Percentiles rank a stretch among this genome's conserved stretches.
phyloP scores from a whole-genome alignment of 2,329 filamentous ascomycete genomes.

The Mycocentrospora acerina region DNA sequence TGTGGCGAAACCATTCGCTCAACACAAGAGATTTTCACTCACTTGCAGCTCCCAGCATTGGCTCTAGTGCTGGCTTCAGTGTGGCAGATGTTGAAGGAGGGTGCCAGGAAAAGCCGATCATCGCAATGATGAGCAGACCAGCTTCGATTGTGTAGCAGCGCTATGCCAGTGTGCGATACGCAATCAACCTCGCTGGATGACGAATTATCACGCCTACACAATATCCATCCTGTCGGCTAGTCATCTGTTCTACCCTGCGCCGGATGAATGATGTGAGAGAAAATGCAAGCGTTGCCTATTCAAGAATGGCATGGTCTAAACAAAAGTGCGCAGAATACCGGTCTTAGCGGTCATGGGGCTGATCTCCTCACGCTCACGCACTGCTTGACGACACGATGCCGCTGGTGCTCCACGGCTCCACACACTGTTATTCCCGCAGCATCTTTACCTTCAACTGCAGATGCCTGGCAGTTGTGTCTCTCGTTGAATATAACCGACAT shows the following conservation, averaged over 20 bases:
- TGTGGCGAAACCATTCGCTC: conserved; percentile 15
- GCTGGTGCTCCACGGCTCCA: conserved; percentile 4
- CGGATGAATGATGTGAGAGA: conserved; percentile 32
- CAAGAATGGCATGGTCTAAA: conserved; percentile 17
- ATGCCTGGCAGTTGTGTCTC: conserved; percentile 4
- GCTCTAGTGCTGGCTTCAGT: not conserved
- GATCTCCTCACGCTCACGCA: conserved; percentile 10
- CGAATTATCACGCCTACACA: conserved; percentile 13
- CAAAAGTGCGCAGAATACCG: conserved; percentile 19
- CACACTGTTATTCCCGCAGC: conserved; percentile 6
- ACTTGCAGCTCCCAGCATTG: conserved; percentile 5
- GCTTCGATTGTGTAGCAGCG: conserved; percentile 15
- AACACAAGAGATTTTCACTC: conserved; percentile 8
- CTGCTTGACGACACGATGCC: conserved; percentile 1
- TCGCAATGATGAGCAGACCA: conserved; percentile 1
- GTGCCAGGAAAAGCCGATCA: no score
- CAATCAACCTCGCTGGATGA: conserved; percentile 23
- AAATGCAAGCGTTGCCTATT: conserved; percentile 31
- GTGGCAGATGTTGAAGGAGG: no score
- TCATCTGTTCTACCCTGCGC: conserved; percentile 39
- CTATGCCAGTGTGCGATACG: conserved; percentile 17
- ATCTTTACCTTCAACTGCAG: conserved; percentile 3
- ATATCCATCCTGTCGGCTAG: no score
- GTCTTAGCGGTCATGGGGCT: conserved; percentile 35
- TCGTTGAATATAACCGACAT: no score